These are phyloP conservation scores for Barnettozyma vustinii DNA, from an alignment of 805 yeast species.

Conservation along the genomic window DNA sequence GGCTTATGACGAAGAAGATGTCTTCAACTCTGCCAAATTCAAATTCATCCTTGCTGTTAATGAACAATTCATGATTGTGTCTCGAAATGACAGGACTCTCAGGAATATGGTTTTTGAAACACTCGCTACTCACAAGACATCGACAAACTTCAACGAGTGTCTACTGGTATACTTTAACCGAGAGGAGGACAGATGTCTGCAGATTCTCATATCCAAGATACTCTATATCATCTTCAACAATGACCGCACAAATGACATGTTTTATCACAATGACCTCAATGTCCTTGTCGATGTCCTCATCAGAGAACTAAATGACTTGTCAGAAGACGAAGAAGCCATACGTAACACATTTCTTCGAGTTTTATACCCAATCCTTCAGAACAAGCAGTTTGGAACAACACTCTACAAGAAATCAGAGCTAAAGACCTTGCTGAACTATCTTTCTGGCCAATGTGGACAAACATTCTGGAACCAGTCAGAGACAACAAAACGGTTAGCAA, in stretches of 20 bases:
- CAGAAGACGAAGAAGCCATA: conserved; percentile 50
- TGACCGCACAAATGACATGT: conserved; percentile 50
- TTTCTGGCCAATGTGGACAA: conserved; percentile 30
- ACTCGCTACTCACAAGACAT: conserved; percentile 33
- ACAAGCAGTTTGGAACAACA: conserved; percentile 53
- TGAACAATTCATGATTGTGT: conserved; percentile 79
- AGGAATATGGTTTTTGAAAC: conserved; percentile 52
- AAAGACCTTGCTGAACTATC: conserved; percentile 41
- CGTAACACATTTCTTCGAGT: conserved; percentile 73
- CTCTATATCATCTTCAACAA: conserved; percentile 69
- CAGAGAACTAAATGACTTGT: conserved; percentile 69
- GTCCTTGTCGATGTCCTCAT: conserved; percentile 80
- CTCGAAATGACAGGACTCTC: conserved; percentile 23
- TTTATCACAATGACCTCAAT: conserved; percentile 79
- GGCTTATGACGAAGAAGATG: conserved; percentile 45
- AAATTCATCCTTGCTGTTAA: conserved; percentile 69
- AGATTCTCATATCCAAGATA: conserved; percentile 73
- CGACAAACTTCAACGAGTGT: conserved; percentile 57
- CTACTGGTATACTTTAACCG: conserved; percentile 74
- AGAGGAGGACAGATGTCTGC: conserved; percentile 62
- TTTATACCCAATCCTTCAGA: conserved; percentile 61
- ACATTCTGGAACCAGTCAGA: conserved; percentile 32
- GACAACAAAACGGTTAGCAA: conserved; percentile 38
- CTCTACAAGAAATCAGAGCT: conserved; percentile 57
- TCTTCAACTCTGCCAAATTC: conserved; percentile 61